Percentiles rank a stretch among this genome's conserved stretches.
phyloP scores from a whole-genome alignment of 2,329 filamentous ascomycete genomes.

The Zalaria sp. region DNA sequence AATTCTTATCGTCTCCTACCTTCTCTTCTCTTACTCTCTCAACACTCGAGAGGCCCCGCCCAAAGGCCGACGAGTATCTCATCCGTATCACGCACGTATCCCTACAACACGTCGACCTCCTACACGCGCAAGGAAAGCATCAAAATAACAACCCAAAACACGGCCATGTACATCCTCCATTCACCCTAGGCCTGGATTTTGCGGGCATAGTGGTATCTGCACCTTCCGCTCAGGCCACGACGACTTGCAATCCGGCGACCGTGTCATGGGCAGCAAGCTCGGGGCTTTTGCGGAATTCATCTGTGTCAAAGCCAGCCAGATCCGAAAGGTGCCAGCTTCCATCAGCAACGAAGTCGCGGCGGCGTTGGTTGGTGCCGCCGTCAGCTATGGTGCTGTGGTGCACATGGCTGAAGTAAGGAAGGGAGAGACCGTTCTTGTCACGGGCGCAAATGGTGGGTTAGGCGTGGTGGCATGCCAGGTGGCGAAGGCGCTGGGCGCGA shows the following conservation, averaged over 20 bases:
- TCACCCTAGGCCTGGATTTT: conserved; percentile 47
- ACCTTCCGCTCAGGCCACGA: conserved; percentile 10
- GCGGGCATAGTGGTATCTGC: conserved; percentile 35
- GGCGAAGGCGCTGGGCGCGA: conserved; percentile 37
- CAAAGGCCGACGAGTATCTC: conserved; percentile 24
- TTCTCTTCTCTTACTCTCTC: conserved; percentile 14
- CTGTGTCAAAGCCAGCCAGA: conserved; percentile 21
- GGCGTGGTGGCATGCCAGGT: conserved; percentile 44
- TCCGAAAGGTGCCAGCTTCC: conserved; percentile 31
- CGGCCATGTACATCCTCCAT: conserved; percentile 41
- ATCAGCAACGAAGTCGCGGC: conserved; percentile 37
- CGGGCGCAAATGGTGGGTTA: conserved; percentile 41
- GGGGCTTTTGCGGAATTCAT: conserved; percentile 42
- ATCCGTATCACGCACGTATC: conserved; percentile 40
- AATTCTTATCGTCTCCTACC: conserved; percentile 17
- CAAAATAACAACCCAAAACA: conserved; percentile 39
- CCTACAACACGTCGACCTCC: conserved; percentile 46
- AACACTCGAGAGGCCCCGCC: conserved; percentile 17
- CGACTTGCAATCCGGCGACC: conserved; percentile 30
- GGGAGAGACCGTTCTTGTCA: conserved; percentile 39
- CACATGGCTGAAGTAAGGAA: conserved; percentile 25
- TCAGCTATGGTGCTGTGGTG: conserved; percentile 38
- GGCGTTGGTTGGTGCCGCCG: conserved; percentile 39
- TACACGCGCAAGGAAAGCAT: conserved; percentile 45
- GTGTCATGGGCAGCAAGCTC: conserved; percentile 38